Percentiles rank a stretch among this genome's conserved stretches.
These are phyloP conservation scores for Arctium minus DNA, from an alignment of 129 eudicot genomes.

Conservation along the genomic window DNA sequence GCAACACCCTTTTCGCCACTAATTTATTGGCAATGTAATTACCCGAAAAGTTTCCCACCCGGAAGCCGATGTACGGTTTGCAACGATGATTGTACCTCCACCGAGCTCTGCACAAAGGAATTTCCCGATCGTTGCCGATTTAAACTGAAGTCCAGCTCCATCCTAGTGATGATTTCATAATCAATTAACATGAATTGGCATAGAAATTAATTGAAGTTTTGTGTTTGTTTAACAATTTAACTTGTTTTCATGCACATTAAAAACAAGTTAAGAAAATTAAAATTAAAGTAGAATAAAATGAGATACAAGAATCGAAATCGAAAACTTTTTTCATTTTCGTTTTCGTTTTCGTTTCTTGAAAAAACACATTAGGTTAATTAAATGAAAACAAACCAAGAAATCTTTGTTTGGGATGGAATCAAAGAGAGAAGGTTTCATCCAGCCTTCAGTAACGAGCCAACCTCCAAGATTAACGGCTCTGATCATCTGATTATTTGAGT, in stretches of 20 bases:
- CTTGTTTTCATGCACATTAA: background rate
- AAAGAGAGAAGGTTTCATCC: constrained; percentile 83
- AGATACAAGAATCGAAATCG: background rate
- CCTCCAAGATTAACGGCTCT: constrained; percentile 80
- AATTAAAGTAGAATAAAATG: background rate
- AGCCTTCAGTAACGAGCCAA: constrained; percentile 83
- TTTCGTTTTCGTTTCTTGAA: background rate
- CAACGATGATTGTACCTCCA: constrained; percentile 67
- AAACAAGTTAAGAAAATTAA: background rate
- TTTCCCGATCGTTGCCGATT: constrained; percentile 50
- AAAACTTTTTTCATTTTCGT: background rate
- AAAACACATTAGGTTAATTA: background rate
- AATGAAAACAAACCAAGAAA: constrained; percentile 44
- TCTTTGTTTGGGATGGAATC: constrained; percentile 72
- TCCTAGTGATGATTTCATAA: constrained; percentile 35
- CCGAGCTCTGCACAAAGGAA: constrained; percentile 70
- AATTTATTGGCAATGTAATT: background rate
- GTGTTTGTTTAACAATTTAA: background rate
- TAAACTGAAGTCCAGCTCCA: constrained; percentile 61
- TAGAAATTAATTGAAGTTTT: background rate
- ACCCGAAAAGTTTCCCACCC: constrained; percentile 82
- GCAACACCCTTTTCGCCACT: background rate
- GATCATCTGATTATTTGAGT: constrained; percentile 27
- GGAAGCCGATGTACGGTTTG: constrained; percentile 61
- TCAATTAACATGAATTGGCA: background rate